Evolutionary conservation across 352 stramenopile species (phyloP), one percentile per base, ranked within the genome.

Genomic region (Heterotrichella gracilis): DNA sequence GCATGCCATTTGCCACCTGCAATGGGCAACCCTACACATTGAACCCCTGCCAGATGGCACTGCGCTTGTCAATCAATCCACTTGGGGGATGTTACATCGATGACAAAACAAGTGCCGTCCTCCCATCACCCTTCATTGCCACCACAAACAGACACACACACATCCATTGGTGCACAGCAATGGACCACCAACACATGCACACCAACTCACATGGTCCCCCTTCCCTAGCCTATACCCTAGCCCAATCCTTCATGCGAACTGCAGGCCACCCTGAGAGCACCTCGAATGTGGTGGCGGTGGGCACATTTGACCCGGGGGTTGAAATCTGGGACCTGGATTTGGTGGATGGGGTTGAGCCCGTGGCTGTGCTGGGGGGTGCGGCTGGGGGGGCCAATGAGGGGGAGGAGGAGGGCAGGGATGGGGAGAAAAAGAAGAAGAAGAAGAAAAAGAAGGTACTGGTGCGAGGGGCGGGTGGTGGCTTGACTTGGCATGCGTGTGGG

Each of bases 241-340:
- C 17, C 20, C 20, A 17, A 63, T 63, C 17, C 20, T 63, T 17
- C 20, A 17, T 17, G 17, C 20, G 20, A 17, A 63, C 20, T 17
- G 17, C 17, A 23, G 24, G 3, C 3, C 68, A 73, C 41, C 68
- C 0, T 24, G 21, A 0, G 91, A 89, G 25, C n/a, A n/a, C n/a
- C n/a, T n/a, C n/a, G n/a, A n/a, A 96, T 79, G 98, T 92, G 75
- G 88, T 95, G 4, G 94, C 93, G 0, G 88, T 99, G n/a, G 93
- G 94, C 25, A 98, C 92, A 13, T 99, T 99, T 77, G 86, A 93
- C 72, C 82, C 92, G 0, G 91, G 84, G n/a, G 98, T 99, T 79
- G 93, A 99, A 78, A 95, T 99, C 75, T 99, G 93, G 92, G 95
- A 98, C 76, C 78, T 98, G 0, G 92, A 99, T 75, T 86, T 98